A percentile compares a stretch with the other conserved stretches of the same genome.
Evolutionary conservation across 2,329 filamentous ascomycete genomes (phyloP).

Genomic region (Arthrobotrys megalospora): DNA sequence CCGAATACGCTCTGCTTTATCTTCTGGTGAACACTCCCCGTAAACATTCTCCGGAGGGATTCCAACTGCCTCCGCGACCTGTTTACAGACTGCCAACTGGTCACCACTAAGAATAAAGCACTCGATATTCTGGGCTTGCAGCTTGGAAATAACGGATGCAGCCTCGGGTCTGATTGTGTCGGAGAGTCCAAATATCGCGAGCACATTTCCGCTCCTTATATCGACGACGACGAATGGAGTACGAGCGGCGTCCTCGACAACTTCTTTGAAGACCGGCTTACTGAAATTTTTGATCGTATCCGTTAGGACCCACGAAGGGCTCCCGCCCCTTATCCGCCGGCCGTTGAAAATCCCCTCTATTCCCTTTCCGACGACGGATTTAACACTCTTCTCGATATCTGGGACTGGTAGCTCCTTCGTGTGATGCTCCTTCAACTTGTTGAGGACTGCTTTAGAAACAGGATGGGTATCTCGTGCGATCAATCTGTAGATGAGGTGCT

Average conservation of each 20-base stretch:
- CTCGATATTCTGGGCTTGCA: slow-evolving; percentile 70
- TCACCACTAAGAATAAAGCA: slow-evolving; percentile 75
- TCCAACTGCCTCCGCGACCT: slow-evolving; percentile 68
- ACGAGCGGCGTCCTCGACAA: slow-evolving; percentile 27
- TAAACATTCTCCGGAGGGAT: slow-evolving; percentile 68
- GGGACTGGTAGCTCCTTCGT: slow-evolving; percentile 14
- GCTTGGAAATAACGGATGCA: slow-evolving; percentile 68
- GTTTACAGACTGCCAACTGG: slow-evolving; percentile 70
- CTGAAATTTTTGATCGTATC: slow-evolving; percentile 56
- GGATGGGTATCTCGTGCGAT: slow-evolving; percentile 61
- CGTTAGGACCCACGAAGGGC: slow-evolving; percentile 69
- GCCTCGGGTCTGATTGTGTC: slow-evolving; percentile 70
- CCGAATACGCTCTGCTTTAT: slow-evolving; percentile 68
- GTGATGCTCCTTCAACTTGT: slow-evolving; percentile 46
- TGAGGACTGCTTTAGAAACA: slow-evolving; percentile 62
- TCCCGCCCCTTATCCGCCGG: slow-evolving; percentile 69
- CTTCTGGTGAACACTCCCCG: slow-evolving; percentile 70
- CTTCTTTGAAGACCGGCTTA: slow-evolving; percentile 63
- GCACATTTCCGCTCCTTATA: slow-evolving; percentile 12
- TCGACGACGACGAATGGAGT: slow-evolving; percentile 57
- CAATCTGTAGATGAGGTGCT: slow-evolving; percentile 32
- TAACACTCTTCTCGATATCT: slow-evolving; percentile 36
- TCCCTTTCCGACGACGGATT: slow-evolving; percentile 65
- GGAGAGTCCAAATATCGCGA: slow-evolving; percentile 71
- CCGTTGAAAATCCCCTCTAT: slow-evolving; percentile 67